Evolutionary conservation across 305 asterid species (phyloP), one percentile per base, ranked within the genome.

Genomic region (Plantago coronopus): DNA sequence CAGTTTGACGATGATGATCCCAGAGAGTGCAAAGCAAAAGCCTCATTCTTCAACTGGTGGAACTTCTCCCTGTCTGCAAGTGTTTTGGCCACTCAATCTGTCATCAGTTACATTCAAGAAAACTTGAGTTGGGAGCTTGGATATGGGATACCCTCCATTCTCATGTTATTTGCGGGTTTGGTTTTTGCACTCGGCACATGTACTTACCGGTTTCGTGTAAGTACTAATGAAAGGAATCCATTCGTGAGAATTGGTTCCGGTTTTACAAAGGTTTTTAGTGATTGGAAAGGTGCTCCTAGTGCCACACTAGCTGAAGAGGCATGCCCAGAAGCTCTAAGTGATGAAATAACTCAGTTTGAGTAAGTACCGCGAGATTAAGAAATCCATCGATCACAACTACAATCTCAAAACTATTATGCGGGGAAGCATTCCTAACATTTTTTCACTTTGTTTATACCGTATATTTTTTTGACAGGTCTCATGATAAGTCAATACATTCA

Each of bases 11-110:
- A 57, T n/a, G 70, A 54, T 14, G 48, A 74, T 23, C 17, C 11
- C 13, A 17, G 54, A 21, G 83, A 78, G 60, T 45, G 58, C 27
- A 64, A 63, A 56, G 75, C 75, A 0, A 71, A 71, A 21, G 53
- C 70, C 58, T 67, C 82, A 3, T 65, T 77, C 54, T 73, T 70
- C 23, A 77, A 78, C 15, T 78, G 76, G 74, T 75, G 76, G 76
- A 54, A 29, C 37, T 75, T 75, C 62, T 44, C 63, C 13, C 17
- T 72, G 23, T 12, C 48, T 20, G 7, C 17, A 2, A 58, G 65
- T 46, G 3, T 23, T 17, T 9, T 69, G 62, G 20, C 54, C 23
- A 69, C 70, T 13, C 49, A 57, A 3, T 43, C 63, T 8, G 48
- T 68, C 22, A 44, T 76, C 69, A 76, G 45, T 61, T 72, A 72